These are phyloP conservation scores for Daldinia eschscholtzii DNA, from an alignment of 2,329 filamentous ascomycete genomes.

Conservation along the genomic window DNA sequence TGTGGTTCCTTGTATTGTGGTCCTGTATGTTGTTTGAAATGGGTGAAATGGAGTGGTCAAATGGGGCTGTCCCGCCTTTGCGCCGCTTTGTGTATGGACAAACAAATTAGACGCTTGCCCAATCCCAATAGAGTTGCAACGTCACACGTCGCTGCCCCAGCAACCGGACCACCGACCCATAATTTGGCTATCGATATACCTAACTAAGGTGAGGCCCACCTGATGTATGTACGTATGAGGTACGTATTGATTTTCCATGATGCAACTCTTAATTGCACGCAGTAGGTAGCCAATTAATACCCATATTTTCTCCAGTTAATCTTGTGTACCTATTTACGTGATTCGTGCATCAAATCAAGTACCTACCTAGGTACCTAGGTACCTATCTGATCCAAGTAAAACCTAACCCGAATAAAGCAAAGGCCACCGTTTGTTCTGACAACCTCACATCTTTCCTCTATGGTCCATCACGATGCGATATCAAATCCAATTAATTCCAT, in stretches of 20 bases:
- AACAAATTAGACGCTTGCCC: constrained; percentile 47
- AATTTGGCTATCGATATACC: constrained; percentile 4
- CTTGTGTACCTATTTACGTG: no score
- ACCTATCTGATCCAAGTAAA: neutral
- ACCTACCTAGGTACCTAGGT: no score
- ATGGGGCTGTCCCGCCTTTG: constrained; percentile 31
- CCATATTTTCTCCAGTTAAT: neutral
- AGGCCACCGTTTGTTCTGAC: constrained; percentile 5
- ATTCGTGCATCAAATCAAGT: neutral
- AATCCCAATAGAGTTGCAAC: constrained; percentile 47
- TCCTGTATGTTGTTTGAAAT: neutral
- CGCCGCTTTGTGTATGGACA: constrained; percentile 40
- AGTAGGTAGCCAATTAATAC: constrained; percentile 3
- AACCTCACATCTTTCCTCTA: constrained; percentile 21
- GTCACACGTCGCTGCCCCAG: constrained; percentile 47
- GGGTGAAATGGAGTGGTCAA: neutral
- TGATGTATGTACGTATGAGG: neutral
- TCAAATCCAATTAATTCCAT: constrained; percentile 22
- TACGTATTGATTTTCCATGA: constrained; percentile 10
- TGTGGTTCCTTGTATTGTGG: constrained; percentile 10
- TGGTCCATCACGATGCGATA: constrained; percentile 35
- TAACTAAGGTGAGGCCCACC: neutral
- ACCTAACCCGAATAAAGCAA: neutral
- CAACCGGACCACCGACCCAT: constrained; percentile 46
- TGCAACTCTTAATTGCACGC: constrained; percentile 3